A percentile compares a stretch with the other conserved stretches of the same genome.
Conservation (phyloP, 768 basidiomycete species). For the Podaxis sp. region DNA sequence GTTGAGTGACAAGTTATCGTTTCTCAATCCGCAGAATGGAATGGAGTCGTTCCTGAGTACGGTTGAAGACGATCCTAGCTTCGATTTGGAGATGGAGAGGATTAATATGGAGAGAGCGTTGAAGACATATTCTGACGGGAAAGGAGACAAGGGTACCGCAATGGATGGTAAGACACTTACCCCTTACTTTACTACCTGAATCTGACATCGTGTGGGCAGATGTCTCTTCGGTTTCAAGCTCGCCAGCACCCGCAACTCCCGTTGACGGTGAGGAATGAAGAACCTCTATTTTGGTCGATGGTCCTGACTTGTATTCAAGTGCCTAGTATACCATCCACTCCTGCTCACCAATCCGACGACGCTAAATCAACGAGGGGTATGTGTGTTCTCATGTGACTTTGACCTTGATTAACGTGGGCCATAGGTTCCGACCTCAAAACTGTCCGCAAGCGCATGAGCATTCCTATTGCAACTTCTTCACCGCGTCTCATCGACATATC, state of each 20-base stretch:
- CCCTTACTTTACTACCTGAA: background rate
- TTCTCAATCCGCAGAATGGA: conserved; percentile 34
- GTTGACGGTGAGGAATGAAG: conserved; percentile 4
- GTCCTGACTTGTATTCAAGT: background rate
- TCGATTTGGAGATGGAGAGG: conserved; percentile 29
- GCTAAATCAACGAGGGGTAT: background rate
- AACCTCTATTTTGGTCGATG: background rate
- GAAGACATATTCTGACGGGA: background rate
- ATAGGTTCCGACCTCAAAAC: conserved; percentile 6
- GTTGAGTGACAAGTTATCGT: conserved; percentile 52
- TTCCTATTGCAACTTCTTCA: conserved; percentile 13
- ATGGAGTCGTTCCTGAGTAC: conserved; percentile 34
- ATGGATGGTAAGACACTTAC: background rate
- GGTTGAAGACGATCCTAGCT: conserved; percentile 40
- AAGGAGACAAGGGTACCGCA: background rate
- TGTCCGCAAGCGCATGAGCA: conserved; percentile 10
- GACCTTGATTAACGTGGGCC: background rate
- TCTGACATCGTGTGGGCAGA: background rate
- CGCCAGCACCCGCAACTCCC: conserved; percentile 2
- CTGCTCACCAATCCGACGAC: background rate
- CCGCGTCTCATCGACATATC: conserved; percentile 11
- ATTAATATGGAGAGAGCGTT: conserved; percentile 6
- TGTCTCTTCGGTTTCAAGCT: conserved; percentile 9
- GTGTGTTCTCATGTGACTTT: background rate
- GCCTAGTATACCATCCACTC: conserved; percentile 1